Evolutionary conservation across 2,329 filamentous ascomycete species (phyloP).

Genomic region (Akanthomyces dipterigenus): DNA sequence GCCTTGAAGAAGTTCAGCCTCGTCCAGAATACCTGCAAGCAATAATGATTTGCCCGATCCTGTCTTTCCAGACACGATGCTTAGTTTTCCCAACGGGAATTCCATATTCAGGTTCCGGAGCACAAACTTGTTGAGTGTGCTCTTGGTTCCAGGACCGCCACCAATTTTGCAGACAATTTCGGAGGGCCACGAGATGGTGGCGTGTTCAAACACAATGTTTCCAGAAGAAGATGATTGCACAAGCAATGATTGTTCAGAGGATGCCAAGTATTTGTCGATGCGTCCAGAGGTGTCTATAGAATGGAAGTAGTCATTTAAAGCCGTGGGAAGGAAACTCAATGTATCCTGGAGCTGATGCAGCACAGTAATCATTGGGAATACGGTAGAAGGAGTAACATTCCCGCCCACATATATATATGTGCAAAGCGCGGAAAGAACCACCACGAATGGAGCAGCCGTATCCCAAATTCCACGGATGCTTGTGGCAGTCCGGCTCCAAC

Average conservation of each 20-base stretch:
- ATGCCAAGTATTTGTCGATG: not conserved
- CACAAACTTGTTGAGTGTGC: not conserved
- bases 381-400: too few species aligned
- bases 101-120: not conserved
- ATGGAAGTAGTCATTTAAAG: not conserved
- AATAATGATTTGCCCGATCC: not conserved
- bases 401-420: too few species aligned
- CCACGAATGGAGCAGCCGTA: too few species aligned
- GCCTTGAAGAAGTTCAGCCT: conserved; percentile 1
- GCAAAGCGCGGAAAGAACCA: too few species aligned
- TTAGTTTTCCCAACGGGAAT: not conserved
- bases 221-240: not conserved
- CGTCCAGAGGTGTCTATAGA: not conserved
- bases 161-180: not conserved
- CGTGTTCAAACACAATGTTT: not conserved
- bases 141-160: not conserved
- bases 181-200: not conserved
- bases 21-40: not conserved
- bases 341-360: not conserved
- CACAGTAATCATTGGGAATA: too few species aligned
- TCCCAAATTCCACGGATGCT: too few species aligned
- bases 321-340: not conserved
- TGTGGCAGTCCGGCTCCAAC: too few species aligned
- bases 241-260: not conserved
- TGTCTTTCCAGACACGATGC: conserved; percentile 3